Evolutionary conservation across 495 filamentous ascomycete genomes (phyloP).

Genomic region (Penicillium riverlandense): DNA sequence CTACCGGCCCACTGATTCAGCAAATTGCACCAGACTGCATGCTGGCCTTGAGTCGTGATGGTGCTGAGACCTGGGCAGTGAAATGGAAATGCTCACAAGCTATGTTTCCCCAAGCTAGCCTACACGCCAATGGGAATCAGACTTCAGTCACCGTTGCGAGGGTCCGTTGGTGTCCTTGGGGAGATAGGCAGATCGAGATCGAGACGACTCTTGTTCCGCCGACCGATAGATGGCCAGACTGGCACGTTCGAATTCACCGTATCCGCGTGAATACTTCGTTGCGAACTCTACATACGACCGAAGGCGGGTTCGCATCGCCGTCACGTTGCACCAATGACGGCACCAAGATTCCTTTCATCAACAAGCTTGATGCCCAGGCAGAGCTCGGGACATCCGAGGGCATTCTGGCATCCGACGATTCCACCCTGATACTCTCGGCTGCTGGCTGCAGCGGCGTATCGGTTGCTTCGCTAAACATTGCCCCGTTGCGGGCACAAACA

Average conservation of each 20-base stretch:
- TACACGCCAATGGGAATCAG: background rate
- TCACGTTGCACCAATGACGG: conserved; percentile 2
- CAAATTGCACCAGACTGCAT: conserved; percentile 10
- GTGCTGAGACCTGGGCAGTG: conserved; percentile 8
- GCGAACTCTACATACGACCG: conserved; percentile 5
- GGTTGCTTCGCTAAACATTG: background rate
- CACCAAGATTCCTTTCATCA: background rate
- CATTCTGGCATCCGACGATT: background rate
- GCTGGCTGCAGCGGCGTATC: conserved; percentile 2
- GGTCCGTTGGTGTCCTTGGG: conserved; percentile 8
- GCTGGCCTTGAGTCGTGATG: conserved; percentile 5
- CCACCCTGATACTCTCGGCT: conserved; percentile 2
- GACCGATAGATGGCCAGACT: conserved; percentile 7
- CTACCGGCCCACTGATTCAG: conserved; percentile 4
- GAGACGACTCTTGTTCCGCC: conserved; percentile 8
- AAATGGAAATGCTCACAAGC: conserved; percentile 8
- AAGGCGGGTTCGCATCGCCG: conserved; percentile 10
- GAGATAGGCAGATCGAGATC: conserved; percentile 2
- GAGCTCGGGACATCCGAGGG: background rate
- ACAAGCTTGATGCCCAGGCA: background rate
- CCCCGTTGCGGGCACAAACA: background rate
- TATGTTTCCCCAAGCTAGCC: background rate
- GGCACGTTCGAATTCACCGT: conserved; percentile 9
- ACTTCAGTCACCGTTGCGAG: background rate
- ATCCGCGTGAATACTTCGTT: conserved; percentile 1